Evolutionary conservation across 78 protist genomes (phyloP).

Genomic region (Abeoforma whisleri): DNA sequence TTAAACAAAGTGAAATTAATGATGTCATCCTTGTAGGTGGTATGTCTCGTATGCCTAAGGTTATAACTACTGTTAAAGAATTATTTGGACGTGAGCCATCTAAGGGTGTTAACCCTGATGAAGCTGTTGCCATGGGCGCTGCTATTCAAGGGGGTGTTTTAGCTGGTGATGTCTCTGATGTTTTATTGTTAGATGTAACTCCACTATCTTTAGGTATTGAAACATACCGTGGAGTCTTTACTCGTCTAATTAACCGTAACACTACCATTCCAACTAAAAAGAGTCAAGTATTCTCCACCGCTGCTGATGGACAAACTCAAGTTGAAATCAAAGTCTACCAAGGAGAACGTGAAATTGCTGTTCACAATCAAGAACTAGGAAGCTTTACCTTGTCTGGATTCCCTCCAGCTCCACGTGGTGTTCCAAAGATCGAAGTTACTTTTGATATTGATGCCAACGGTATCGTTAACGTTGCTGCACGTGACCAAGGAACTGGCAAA

Average conservation of each 20-base stretch:
- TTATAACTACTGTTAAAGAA: slow-evolving; percentile 66
- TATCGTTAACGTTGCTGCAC: slow-evolving; percentile 80
- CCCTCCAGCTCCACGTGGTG: slow-evolving; percentile 81
- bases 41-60: slow-evolving; percentile 96
- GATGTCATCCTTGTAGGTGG: slow-evolving; percentile 97
- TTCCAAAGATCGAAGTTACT: slow-evolving; percentile 67
- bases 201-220: slow-evolving; percentile 94
- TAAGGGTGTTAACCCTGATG: slow-evolving; percentile 98
- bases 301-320: slow-evolving; percentile 95
- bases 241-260: slow-evolving; percentile 79
- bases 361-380: slow-evolving; percentile 89
- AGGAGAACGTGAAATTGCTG: slow-evolving; percentile 97
- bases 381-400: slow-evolving; percentile 83
- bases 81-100: slow-evolving; percentile 78
- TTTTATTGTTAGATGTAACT: slow-evolving; percentile 87
- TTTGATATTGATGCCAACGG: slow-evolving; percentile 89
- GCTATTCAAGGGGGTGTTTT: slow-evolving; percentile 98
- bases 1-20: slow-evolving; percentile 63
- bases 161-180: slow-evolving; percentile 67
- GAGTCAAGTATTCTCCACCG: slow-evolving; percentile 90
- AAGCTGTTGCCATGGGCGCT: slow-evolving; percentile 99
- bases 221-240: slow-evolving; percentile 84
- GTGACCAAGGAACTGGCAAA: slow-evolving; percentile 93
- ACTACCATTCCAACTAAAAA: slow-evolving; percentile 90
- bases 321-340: slow-evolving; percentile 95